Base-by-base conservation (phyloP, 2,329 filamentous ascomycete genomes). In the Fusarium palustre region DNA sequence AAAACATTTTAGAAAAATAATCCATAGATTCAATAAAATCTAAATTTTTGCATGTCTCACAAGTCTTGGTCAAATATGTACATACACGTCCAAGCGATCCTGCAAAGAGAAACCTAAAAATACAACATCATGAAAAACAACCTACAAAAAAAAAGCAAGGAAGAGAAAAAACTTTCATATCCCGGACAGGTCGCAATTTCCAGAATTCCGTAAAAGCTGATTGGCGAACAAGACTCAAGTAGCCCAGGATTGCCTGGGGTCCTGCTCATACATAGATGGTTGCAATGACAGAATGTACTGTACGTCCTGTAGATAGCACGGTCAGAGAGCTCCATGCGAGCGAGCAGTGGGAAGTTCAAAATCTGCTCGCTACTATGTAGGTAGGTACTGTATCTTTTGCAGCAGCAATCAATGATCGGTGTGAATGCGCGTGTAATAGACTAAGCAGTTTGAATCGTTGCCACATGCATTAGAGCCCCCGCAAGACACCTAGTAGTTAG, bases 361-460 rank as follows among this genome's bases (percentile, higher is more conserved):
- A 64, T 45, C 31, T 58, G 33, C 48, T 52, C 48, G 48, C 34
- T 52, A 52, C n/a, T n/a, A n/a, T n/a, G n/a, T n/a, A n/a, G n/a
- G n/a, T n/a, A n/a, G n/a, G n/a, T n/a, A n/a, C 48, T 52, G 48
- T 41, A 46, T 41, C 16, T 55, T 46, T 50, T 64, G 52, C 48
- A 64, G 52, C 25, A 64, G 64, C 61, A 64, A 64, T 64, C 52
- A 64, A 64, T 64, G 59, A 64, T 64, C 61, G 61, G 61, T 64
- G 61, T 64, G 56, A 58, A 64, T 68, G 48, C 58, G 53, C 42
- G 63, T 58, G 65, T 66, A 66, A 66, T 61, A 25, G 66, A 65
- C 60, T 65, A 63, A 57, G 36, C 58, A 56, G 42, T 56, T 65
- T 60, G 48, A 53, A 61, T 68, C 52, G 41, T 63, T 63, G 47